Base-by-base conservation (phyloP, 176 grass and related monocot species). In the Tillandsia fasciculata region DNA sequence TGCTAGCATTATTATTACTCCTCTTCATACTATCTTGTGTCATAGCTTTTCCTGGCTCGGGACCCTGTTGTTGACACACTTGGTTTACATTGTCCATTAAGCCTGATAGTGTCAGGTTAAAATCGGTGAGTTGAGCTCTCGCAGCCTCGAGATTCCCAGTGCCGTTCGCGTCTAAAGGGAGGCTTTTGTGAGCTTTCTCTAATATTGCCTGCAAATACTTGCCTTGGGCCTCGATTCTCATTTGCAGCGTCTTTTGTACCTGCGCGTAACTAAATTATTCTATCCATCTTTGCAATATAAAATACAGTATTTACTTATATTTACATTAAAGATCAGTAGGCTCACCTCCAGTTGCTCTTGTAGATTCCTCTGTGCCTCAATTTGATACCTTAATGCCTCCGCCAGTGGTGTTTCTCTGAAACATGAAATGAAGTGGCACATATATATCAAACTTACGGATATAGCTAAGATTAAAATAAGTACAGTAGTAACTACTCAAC, bases 201-300 rank as follows among this genome's bases (percentile, higher is more conserved):
- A 90, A 71, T 65, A 99, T 93, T 4, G 77, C 53, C 51, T 90
- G 94, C 67, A 99, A 75, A 50, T 99, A 99, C 72, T 90, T 99
- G 23, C 90, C 94, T 86, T 99, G 94, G n/a, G 94, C 87, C 75
- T 99, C 87, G 9, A 99, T 93, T 81, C 94, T 81, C 80, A 85
- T 85, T 70, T 99, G 94, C 69, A 99, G 69, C 74, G 90, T 99
- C 74, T 90, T 99, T 70, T 99, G 94, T 68, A 99, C 89, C 94
- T 99, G 79, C 28, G 76, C 56, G 2, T 61, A 9, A 9, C 15
- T 20, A 61, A 61, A 9, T 9, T 61, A 23, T n/a, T 61, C 22
- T 4, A 61, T 61, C 10, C 5, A 61, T 61, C n/a, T 23, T 23
- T 10, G 8, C 17, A 20, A 59, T 22, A 59, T 15, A 8, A 61